Conservation (phyloP, 805 yeast genomes). For the Metschnikowia arizonensis region DNA sequence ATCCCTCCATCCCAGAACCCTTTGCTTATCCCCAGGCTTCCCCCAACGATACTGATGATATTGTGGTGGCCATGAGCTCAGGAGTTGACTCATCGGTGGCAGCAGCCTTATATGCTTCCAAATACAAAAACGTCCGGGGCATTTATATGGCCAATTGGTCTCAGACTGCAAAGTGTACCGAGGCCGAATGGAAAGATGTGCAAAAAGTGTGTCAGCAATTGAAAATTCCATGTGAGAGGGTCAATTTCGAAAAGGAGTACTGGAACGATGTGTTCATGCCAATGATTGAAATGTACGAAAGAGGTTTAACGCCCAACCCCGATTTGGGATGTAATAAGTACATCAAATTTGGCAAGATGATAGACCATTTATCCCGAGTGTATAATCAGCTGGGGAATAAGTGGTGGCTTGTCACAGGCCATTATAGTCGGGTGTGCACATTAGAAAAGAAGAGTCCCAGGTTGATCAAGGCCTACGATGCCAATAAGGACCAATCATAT, state of each 20-base stretch:
- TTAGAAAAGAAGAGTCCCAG: slow-evolving; percentile 20
- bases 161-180: slow-evolving; percentile 64
- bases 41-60: slow-evolving; percentile 53
- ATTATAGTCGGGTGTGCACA: slow-evolving; percentile 56
- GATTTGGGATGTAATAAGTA: slow-evolving; percentile 83
- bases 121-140: slow-evolving; percentile 63
- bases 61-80: slow-evolving; percentile 88
- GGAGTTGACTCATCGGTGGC: slow-evolving; percentile 95
- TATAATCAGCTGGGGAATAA: slow-evolving; percentile 14
- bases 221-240: slow-evolving; percentile 65
- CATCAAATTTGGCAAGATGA: slow-evolving; percentile 81
- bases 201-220: slow-evolving; percentile 56
- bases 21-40: slow-evolving; percentile 32
- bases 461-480: slow-evolving; percentile 54
- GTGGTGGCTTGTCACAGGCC: slow-evolving; percentile 93
- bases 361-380: slow-evolving; percentile 44
- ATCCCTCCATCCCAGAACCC: slow-evolving; percentile 12
- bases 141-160: slow-evolving; percentile 95
- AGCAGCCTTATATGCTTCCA: slow-evolving; percentile 62
- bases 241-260: slow-evolving; percentile 84
- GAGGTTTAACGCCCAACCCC: slow-evolving; percentile 90
- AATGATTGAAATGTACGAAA: slow-evolving; percentile 68
- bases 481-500: slow-evolving; percentile 82
- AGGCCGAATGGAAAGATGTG: slow-evolving; percentile 86
- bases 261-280: slow-evolving; percentile 93